These are phyloP conservation scores for Rosa lucieae DNA, from an alignment of 306 rosid species.

Conservation along the genomic window DNA sequence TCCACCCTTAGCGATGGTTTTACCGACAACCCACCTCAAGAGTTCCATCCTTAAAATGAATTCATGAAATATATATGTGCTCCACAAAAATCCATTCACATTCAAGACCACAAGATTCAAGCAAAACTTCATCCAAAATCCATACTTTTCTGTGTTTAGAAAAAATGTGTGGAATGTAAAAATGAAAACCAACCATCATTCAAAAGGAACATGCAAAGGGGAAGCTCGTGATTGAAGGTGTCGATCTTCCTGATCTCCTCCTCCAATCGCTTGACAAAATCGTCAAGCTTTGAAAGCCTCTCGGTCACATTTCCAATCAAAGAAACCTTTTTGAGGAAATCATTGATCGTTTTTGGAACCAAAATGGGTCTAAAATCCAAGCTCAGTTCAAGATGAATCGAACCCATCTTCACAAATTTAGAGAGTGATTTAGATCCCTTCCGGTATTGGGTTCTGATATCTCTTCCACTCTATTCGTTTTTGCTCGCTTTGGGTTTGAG, in stretches of 20 bases:
- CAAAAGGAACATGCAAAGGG: slow-evolving; percentile 78
- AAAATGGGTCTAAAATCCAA: slow-evolving; percentile 68
- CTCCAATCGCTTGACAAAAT: slow-evolving; percentile 54
- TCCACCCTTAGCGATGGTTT: too few species aligned
- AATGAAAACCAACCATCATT: slow-evolving; percentile 64
- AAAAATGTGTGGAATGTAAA: not conserved
- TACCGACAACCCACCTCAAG: too few species aligned
- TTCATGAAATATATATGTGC: too few species aligned
- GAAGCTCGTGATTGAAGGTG: slow-evolving; percentile 93
- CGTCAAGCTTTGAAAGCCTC: slow-evolving; percentile 43
- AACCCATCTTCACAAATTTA: slow-evolving; percentile 52
- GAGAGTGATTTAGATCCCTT: not conserved
- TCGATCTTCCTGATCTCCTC: slow-evolving; percentile 84
- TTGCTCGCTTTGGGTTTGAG: not conserved
- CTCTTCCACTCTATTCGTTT: not conserved
- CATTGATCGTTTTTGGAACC: slow-evolving; percentile 66
- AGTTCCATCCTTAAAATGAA: too few species aligned
- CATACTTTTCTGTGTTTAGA: not conserved
- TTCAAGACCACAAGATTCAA: too few species aligned
- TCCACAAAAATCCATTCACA: too few species aligned
- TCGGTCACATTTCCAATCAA: slow-evolving; percentile 35
- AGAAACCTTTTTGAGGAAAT: slow-evolving; percentile 59
- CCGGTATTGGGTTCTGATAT: not conserved
- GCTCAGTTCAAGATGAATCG: slow-evolving; percentile 66
- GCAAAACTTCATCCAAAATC: not conserved